phyloP scores from a whole-genome alignment of 305 asterid species.

The Rubia peregrina region DNA sequence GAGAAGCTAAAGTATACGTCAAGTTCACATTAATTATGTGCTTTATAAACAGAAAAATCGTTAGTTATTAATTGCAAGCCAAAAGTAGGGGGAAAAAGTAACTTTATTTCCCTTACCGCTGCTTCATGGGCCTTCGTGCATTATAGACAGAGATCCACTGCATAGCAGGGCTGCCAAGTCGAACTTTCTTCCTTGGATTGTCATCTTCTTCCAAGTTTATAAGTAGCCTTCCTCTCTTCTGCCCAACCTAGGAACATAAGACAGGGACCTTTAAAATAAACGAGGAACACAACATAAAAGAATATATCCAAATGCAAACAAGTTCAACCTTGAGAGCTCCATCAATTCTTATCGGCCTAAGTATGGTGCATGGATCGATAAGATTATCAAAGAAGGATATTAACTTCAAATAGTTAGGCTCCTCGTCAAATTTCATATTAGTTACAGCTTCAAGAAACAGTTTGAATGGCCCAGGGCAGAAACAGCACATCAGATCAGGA shows the following conservation, averaged over 20 bases:
- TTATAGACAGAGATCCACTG: constrained; percentile 98
- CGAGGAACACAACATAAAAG: neutral
- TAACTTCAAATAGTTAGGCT: constrained; percentile 83
- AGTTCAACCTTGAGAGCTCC: constrained; percentile 80
- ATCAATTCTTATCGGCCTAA: constrained; percentile 88
- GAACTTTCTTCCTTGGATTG: constrained; percentile 93
- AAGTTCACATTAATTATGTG: neutral
- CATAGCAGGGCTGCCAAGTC: constrained; percentile 97
- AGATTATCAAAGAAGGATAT: constrained; percentile 74
- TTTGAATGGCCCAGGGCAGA: constrained; percentile 86
- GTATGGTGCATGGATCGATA: constrained; percentile 63
- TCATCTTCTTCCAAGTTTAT: constrained; percentile 95
- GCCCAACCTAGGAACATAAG: constrained; percentile 66
- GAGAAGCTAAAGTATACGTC: neutral
- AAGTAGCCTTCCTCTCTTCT: constrained; percentile 89
- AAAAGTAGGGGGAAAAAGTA: neutral
- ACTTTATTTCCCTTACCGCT: constrained; percentile 38
- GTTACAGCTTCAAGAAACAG: constrained; percentile 87
- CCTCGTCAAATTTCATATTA: constrained; percentile 94
- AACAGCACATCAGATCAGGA: constrained; percentile 92
- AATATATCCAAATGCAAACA: neutral
- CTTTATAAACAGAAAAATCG: neutral
- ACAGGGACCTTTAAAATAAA: neutral
- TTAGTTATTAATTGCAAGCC: neutral
- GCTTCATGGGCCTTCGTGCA: constrained; percentile 98